A percentile compares a stretch with the other conserved stretches of the same genome.
These are phyloP conservation scores for Monosporascus sp. DNA, from an alignment of 2,329 filamentous ascomycete species.

Conservation along the genomic window DNA sequence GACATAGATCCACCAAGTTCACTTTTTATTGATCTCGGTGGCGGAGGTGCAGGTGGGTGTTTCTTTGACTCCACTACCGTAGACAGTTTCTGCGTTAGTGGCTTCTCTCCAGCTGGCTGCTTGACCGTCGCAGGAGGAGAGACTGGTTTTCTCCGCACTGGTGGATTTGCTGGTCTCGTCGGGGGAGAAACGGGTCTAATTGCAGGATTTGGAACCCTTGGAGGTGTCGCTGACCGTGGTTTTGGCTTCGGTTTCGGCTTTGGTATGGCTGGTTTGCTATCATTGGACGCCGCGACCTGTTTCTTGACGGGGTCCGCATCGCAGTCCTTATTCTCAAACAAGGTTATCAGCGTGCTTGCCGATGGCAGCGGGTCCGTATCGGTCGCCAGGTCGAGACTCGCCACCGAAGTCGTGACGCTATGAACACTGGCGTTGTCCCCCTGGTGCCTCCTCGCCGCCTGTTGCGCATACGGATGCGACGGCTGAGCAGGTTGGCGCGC, in stretches of 20 bases:
- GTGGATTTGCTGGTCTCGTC: conserved; percentile 14
- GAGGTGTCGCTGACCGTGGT: conserved; percentile 27
- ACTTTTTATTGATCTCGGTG: conserved; percentile 10
- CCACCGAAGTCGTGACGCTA: conserved; percentile 23
- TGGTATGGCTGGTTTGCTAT: conserved; percentile 1
- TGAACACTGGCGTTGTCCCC: conserved; percentile 25
- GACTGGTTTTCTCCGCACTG: conserved; percentile 13
- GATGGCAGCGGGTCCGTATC: conserved; percentile 57
- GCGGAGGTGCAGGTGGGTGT: conserved; percentile 20
- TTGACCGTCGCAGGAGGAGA: conserved; percentile 9
- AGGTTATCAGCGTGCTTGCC: conserved; percentile 59
- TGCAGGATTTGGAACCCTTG: conserved; percentile 23
- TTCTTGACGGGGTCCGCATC: conserved; percentile 28
- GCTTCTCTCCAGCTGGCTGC: conserved; percentile 1
- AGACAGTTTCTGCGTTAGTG: background rate
- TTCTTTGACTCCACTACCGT: conserved; percentile 7
- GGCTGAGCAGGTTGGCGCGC: conserved; percentile 29
- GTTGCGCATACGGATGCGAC: conserved; percentile 16
- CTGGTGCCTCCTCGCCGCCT: conserved; percentile 11
- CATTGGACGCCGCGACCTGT: conserved; percentile 10
- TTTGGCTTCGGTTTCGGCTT: conserved; percentile 9
- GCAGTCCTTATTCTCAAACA: conserved; percentile 55
- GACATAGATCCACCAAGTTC: conserved; percentile 6
- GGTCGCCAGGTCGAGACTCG: conserved; percentile 30
- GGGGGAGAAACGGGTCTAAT: conserved; percentile 17